These are phyloP conservation scores for Sapria himalayana DNA, from an alignment of 345 rosid species.

Conservation along the genomic window DNA sequence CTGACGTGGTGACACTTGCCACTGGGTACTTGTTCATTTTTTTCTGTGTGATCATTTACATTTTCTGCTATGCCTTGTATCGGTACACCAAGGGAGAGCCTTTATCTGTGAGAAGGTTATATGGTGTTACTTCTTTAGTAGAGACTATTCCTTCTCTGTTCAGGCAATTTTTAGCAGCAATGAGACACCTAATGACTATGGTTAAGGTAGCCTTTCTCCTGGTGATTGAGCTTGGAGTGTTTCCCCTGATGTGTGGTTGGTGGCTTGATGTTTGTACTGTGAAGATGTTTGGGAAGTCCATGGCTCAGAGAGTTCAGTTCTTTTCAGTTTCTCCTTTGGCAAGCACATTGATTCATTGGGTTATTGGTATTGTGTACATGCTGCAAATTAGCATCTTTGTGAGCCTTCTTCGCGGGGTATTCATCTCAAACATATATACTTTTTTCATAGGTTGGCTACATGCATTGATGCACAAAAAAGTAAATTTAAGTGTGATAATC, in stretches of 20 bases:
- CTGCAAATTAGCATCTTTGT: conserved; percentile 93
- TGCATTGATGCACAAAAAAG: no score
- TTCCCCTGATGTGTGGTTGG: conserved; percentile 99
- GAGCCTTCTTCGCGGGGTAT: conserved; percentile 98
- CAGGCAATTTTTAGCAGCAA: conserved; percentile 87
- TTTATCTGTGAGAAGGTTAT: conserved; percentile 55
- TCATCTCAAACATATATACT: conserved; percentile 7
- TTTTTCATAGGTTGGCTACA: no score
- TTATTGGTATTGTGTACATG: conserved; percentile 89
- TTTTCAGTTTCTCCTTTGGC: conserved; percentile 78
- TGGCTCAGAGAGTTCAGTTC: conserved; percentile 73
- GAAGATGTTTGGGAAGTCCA: conserved; percentile 88
- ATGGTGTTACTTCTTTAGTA: conserved; percentile 66
- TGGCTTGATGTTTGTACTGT: conserved; percentile 93
- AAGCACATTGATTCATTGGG: conserved; percentile 92
- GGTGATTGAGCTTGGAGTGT: conserved; percentile 95
- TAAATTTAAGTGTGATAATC: no score
- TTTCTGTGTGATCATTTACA: conserved; percentile 51
- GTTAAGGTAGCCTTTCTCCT: conserved; percentile 94
- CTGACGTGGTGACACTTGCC: conserved; percentile 88
- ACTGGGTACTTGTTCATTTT: conserved; percentile 77
- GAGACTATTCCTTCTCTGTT: conserved; percentile 78
- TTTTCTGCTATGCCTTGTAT: conserved; percentile 58
- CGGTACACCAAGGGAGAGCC: conserved; percentile 97
- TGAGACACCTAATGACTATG: conserved; percentile 99